Percentiles rank a stretch among this genome's conserved stretches.
Evolutionary conservation across 768 basidiomycete species (phyloP).

Genomic region (Boletellus ananiceps): DNA sequence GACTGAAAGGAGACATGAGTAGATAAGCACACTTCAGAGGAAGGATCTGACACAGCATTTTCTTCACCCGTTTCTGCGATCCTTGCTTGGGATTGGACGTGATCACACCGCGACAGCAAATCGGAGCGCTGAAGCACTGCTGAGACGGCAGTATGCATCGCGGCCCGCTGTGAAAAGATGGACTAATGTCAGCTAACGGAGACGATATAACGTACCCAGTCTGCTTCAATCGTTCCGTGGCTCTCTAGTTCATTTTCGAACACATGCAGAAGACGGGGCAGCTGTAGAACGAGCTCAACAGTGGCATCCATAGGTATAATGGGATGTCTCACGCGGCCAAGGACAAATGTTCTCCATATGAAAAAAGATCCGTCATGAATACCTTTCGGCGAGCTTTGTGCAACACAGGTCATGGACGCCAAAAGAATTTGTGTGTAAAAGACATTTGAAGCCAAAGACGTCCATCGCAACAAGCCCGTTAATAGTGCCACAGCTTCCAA

Average conservation of each 20-base stretch:
- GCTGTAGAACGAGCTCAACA: constrained; percentile 34
- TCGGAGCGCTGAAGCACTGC: constrained; percentile 48
- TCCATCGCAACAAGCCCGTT: constrained; percentile 55
- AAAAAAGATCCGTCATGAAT: constrained; percentile 30
- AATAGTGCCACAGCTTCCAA: constrained; percentile 49
- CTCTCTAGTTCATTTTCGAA: constrained; percentile 53
- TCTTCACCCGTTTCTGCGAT: constrained; percentile 18
- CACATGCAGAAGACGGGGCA: constrained; percentile 53
- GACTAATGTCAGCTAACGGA: not conserved
- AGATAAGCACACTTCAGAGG: not conserved
- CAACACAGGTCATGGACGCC: constrained; percentile 57
- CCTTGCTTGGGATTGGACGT: constrained; percentile 35
- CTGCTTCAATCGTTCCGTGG: constrained; percentile 44
- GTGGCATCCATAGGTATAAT: not conserved
- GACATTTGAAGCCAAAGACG: constrained; percentile 55
- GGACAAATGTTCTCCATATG: constrained; percentile 68
- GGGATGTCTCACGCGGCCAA: constrained; percentile 56
- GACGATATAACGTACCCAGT: constrained; percentile 47
- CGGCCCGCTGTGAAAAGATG: constrained; percentile 30
- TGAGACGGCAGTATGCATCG: constrained; percentile 49
- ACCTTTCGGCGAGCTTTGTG: constrained; percentile 41
- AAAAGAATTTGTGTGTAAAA: constrained; percentile 68
- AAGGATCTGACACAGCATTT: constrained; percentile 9
- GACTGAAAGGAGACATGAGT: constrained; percentile 18
- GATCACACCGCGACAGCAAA: constrained; percentile 52